Percentiles rank a stretch among this genome's conserved stretches.
Evolutionary conservation across 352 stramenopile genomes (phyloP).

Genomic region (Globisporangium takayamanum): DNA sequence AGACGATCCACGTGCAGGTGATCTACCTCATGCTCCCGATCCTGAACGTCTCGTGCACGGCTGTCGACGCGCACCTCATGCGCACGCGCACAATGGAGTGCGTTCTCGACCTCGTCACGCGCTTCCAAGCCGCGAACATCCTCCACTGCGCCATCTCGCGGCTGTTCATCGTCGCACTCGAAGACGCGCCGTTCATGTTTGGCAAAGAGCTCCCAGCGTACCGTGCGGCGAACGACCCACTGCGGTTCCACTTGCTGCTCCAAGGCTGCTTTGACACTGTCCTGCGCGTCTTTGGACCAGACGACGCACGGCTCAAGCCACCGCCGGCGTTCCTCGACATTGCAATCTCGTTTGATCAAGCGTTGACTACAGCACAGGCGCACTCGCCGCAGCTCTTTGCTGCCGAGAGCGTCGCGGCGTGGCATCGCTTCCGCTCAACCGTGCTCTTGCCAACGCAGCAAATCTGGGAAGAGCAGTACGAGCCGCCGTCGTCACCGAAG

Average conservation of each 20-base stretch:
- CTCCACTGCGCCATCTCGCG: conserved; percentile 54
- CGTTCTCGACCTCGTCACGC: conserved; percentile 87
- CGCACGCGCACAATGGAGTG: conserved; percentile 30
- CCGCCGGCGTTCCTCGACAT: conserved; percentile 63
- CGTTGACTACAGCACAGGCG: conserved; percentile 49
- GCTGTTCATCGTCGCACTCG: conserved; percentile 71
- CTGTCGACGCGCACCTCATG: conserved; percentile 43
- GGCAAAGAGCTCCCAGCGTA: conserved; percentile 66
- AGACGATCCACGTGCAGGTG: conserved; percentile 54
- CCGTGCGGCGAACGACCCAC: conserved; percentile 37
- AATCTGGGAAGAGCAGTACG: conserved; percentile 61
- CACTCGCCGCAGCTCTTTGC: conserved; percentile 46
- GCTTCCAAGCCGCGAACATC: conserved; percentile 87
- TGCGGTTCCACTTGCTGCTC: conserved; percentile 52
- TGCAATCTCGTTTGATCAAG: conserved; percentile 71
- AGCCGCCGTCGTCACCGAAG: conserved; percentile 9
- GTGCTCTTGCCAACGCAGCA: conserved; percentile 54
- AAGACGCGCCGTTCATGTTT: conserved; percentile 78
- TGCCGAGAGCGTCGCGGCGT: conserved; percentile 25
- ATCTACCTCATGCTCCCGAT: conserved; percentile 73
- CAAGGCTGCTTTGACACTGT: conserved; percentile 37
- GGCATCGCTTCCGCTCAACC: conserved; percentile 39
- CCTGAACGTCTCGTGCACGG: conserved; percentile 61
- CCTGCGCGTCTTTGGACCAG: conserved; percentile 22
- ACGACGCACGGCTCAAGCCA: conserved; percentile 15